A percentile compares a stretch with the other conserved stretches of the same genome.
Evolutionary conservation across 106 monocot species (phyloP).

Genomic region (Triglochin maritima): DNA sequence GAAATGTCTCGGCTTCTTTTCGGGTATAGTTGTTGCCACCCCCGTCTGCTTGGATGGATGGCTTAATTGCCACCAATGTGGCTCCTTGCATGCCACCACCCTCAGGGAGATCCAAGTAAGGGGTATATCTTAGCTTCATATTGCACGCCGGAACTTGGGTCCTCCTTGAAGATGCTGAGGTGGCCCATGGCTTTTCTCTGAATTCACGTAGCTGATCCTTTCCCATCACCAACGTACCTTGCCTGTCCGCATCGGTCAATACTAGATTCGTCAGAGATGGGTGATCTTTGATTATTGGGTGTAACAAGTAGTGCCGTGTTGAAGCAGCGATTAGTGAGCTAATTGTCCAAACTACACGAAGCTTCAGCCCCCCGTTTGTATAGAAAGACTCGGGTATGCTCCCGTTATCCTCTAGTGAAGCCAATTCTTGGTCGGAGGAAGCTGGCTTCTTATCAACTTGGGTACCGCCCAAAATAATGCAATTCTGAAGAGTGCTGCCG

Average conservation of each 20-base stretch:
- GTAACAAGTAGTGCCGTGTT: slow-evolving; percentile 64
- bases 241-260: slow-evolving; percentile 67
- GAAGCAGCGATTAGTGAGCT: slow-evolving; percentile 83
- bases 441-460: slow-evolving; percentile 27
- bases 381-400: slow-evolving; percentile 89
- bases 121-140: slow-evolving; percentile 65
- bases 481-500: slow-evolving; percentile 76
- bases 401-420: slow-evolving; percentile 40
- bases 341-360: slow-evolving; percentile 83
- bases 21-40: slow-evolving; percentile 11
- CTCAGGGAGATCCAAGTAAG: slow-evolving; percentile 54
- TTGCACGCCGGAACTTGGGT: slow-evolving; percentile 75
- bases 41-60: slow-evolving; percentile 30
- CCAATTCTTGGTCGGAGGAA: slow-evolving; percentile 8
- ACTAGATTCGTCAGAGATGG: slow-evolving; percentile 56
- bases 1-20: slow-evolving; percentile 57
- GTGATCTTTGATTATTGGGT: slow-evolving; percentile 68
- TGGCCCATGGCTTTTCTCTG: slow-evolving; percentile 61
- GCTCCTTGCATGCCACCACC: slow-evolving; percentile 66
- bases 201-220: slow-evolving; percentile 65
- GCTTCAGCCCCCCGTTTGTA: slow-evolving; percentile 74
- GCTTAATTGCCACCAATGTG: slow-evolving; percentile 67
- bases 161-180: slow-evolving; percentile 55
- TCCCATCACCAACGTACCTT: slow-evolving; percentile 63
- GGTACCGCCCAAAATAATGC: slow-evolving; percentile 74